A percentile compares a stretch with the other conserved stretches of the same genome.
Evolutionary conservation across 805 yeast genomes (phyloP).

Genomic region (Yamadazyma phyllophila): DNA sequence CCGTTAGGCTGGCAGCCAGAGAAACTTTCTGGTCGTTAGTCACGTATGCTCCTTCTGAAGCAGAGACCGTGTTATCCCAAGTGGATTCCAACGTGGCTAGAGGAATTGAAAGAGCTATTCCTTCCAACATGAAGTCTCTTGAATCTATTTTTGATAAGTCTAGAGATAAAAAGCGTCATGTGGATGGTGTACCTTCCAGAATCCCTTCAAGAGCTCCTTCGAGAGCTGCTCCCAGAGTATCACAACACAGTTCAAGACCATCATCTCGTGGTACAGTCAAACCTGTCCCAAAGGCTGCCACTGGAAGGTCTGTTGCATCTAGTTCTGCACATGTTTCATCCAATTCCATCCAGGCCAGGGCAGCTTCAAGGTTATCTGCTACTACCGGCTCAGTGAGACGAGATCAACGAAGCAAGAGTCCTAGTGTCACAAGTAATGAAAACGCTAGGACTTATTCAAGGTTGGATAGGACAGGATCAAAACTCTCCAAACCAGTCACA

Average conservation of each 20-base stretch:
- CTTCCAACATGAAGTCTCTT: conserved; percentile 2
- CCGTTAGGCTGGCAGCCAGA: conserved; percentile 75
- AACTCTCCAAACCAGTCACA: background rate
- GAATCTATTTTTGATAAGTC: background rate
- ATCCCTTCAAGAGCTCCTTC: background rate
- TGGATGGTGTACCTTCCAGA: background rate
- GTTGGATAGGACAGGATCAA: background rate
- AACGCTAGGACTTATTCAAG: background rate
- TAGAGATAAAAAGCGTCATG: background rate
- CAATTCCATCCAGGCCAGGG: conserved; percentile 1
- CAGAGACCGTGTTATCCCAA: conserved; percentile 37
- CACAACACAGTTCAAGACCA: background rate
- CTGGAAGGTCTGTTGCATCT: background rate
- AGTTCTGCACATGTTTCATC: background rate
- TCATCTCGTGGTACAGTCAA: conserved; percentile 1
- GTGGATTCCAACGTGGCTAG: conserved; percentile 49
- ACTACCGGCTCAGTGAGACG: background rate
- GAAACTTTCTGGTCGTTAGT: conserved; percentile 69
- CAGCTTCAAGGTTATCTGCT: conserved; percentile 16
- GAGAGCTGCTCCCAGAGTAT: conserved; percentile 1
- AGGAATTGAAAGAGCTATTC: conserved; percentile 30
- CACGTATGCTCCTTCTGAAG: conserved; percentile 51
- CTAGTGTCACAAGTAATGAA: background rate
- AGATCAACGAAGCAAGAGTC: background rate
- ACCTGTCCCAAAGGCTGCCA: background rate